phyloP scores from a whole-genome alignment of 352 stramenopile species.

The Peronospora farinosa region DNA sequence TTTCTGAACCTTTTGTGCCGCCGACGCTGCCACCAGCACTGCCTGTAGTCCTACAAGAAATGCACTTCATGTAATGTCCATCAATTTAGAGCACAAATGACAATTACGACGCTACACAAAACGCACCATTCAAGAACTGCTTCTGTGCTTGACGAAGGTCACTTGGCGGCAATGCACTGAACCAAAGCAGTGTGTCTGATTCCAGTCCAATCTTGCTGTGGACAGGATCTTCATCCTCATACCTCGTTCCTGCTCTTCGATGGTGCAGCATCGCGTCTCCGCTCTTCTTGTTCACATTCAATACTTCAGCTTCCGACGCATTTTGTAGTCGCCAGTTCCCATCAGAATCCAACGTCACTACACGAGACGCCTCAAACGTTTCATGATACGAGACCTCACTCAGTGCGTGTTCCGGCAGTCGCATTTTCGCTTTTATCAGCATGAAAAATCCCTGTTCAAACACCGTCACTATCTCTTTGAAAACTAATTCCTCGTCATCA shows the following conservation, averaged over 20 bases:
- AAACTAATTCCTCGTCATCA: not conserved
- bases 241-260: slow-evolving; percentile 14
- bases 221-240: slow-evolving; percentile 1
- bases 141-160: slow-evolving; percentile 59
- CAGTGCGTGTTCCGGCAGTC: slow-evolving; percentile 41
- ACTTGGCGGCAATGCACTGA: slow-evolving; percentile 62
- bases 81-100: not conserved
- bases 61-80: not conserved
- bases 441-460: slow-evolving; percentile 58
- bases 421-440: slow-evolving; percentile 51
- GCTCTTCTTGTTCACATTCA: slow-evolving; percentile 2
- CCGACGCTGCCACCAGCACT: slow-evolving; percentile 29
- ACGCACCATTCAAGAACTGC: slow-evolving; percentile 49
- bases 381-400: slow-evolving; percentile 62
- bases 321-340: slow-evolving; percentile 23
- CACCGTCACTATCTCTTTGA: slow-evolving; percentile 8
- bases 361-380: slow-evolving; percentile 35
- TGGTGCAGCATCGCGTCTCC: slow-evolving; percentile 5
- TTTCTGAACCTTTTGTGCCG: slow-evolving; percentile 27
- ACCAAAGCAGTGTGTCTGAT: slow-evolving; percentile 50
- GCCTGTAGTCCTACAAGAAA: slow-evolving; percentile 28
- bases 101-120: not conserved
- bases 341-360: slow-evolving; percentile 18
- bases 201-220: not conserved
- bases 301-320: not conserved